Evolutionary conservation across 352 stramenopile genomes (phyloP).

Genomic region (Phytophthora boehmeriae): DNA sequence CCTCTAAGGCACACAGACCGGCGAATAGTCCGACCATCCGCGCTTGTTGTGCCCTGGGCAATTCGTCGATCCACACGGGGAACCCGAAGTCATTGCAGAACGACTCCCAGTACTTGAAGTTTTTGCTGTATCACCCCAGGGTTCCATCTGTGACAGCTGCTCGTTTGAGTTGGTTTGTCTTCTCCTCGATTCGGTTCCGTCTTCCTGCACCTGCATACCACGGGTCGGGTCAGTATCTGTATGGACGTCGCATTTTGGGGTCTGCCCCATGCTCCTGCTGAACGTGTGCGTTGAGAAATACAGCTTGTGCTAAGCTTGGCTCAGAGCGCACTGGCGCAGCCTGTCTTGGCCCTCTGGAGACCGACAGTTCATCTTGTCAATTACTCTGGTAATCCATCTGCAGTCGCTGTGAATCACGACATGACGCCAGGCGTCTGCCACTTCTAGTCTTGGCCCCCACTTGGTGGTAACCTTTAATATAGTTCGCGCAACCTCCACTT

Average conservation of each 20-base stretch:
- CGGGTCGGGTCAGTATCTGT: background rate
- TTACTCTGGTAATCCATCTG: conserved; percentile 3
- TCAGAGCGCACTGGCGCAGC: conserved; percentile 9
- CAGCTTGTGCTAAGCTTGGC: conserved; percentile 15
- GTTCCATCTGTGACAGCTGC: background rate
- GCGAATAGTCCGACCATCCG: conserved; percentile 29
- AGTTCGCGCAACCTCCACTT: background rate
- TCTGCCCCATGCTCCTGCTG: conserved; percentile 11
- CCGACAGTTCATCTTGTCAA: conserved; percentile 13
- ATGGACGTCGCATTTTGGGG: conserved; percentile 5
- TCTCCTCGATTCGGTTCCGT: background rate
- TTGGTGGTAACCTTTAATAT: background rate
- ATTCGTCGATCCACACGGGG: conserved; percentile 29
- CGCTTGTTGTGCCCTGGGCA: conserved; percentile 23
- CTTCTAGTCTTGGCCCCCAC: background rate
- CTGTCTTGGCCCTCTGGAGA: conserved; percentile 2
- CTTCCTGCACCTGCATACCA: background rate
- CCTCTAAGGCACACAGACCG: conserved; percentile 20
- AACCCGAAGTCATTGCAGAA: conserved; percentile 18
- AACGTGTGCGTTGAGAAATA: conserved; percentile 11
- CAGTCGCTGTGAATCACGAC: conserved; percentile 5
- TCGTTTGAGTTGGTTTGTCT: background rate
- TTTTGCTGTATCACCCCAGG: conserved; percentile 10
- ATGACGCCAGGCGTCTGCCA: conserved; percentile 6
- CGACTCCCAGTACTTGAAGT: conserved; percentile 18